Evolutionary conservation across 75 land plant genomes (phyloP), one percentile per base, ranked within the genome.

Genomic region (Adiantum capillusveneris): DNA sequence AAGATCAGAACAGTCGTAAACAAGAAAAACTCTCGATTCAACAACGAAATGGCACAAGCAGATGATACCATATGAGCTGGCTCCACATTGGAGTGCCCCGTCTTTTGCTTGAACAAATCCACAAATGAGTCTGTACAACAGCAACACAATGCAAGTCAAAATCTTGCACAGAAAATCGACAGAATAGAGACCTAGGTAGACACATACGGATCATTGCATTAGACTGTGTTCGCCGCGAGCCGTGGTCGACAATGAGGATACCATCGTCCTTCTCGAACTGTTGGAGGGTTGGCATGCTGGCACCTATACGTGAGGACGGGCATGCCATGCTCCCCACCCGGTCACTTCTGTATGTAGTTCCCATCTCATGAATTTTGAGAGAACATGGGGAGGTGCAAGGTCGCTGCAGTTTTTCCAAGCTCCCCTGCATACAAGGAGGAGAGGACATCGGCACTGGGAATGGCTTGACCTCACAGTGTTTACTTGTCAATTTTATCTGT

Each of bases 221-320:
- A 30, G 96, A 86, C 37, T 90, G 84, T 27, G 72, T 51, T 12
- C 90, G 77, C 9, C 96, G 81, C 0, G 96, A 90, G 14, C 96
- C 96, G 50, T 90, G 96, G 63, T 90, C 96, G 12, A 90, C 96
- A 56, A 90, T 90, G 56, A 90, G 74, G 12, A 90, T 72, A 37
- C 73, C 96, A 69, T 90, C 96, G 18, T 49, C 57, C 11, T 70
- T 69, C 22, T 69, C 68, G 44, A 6, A 46, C 17, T 46, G 18
- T 46, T 14, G 18, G 50, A 21, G 6, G 17, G 50, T 21, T 2
- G 17, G 17, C 2, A 6, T 14, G 18, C 12, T 6, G 6, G 50
- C 37, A 3, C 37, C 37, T n/a, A n/a, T n/a, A n/a, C n/a, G n/a
- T 9, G 37, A 3, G 37, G 37, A 34, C 3, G 37, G 9, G 37